phyloP scores from a whole-genome alignment of 176 grass and related monocot genomes.

The Eleusine coracana region DNA sequence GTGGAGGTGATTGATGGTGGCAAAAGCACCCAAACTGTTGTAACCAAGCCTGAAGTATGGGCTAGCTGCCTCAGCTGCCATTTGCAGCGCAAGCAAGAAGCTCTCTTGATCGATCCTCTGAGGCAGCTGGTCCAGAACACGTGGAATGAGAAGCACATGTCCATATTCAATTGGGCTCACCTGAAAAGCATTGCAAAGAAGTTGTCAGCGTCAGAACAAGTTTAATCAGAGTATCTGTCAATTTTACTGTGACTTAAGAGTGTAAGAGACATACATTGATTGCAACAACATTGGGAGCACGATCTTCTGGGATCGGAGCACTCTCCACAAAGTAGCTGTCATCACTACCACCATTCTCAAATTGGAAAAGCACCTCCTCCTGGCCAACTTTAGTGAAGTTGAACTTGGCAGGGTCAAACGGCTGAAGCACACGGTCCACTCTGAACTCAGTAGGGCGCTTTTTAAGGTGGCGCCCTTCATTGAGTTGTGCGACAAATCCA shows the following conservation, averaged over 20 bases:
- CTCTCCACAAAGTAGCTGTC: conserved; percentile 49
- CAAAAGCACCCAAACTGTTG: conserved; percentile 96
- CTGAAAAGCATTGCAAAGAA: conserved; percentile 44
- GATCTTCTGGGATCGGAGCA: conserved; percentile 26
- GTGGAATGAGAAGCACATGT: conserved; percentile 88
- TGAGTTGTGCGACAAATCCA: conserved; percentile 89
- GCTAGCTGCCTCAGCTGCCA: conserved; percentile 71
- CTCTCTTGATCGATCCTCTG: conserved; percentile 84
- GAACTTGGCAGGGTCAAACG: conserved; percentile 79
- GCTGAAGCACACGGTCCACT: conserved; percentile 85
- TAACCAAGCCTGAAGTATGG: conserved; percentile 90
- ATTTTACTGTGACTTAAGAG: neutral
- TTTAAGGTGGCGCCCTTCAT: conserved; percentile 99
- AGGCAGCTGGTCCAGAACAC: conserved; percentile 68
- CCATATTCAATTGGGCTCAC: conserved; percentile 95
- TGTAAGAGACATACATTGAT: conserved; percentile 63
- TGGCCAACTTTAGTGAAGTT: conserved; percentile 91
- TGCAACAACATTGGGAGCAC: conserved; percentile 54
- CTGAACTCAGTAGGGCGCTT: conserved; percentile 93
- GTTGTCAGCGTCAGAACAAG: conserved; percentile 27
- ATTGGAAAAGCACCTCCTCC: conserved; percentile 81
- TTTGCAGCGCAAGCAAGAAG: conserved; percentile 77
- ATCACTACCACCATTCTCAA: conserved; percentile 48
- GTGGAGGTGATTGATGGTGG: conserved; percentile 95
- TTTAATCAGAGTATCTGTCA: conserved; percentile 13